These are phyloP conservation scores for Bipolaris gigantea DNA, from an alignment of 2,329 filamentous ascomycete species.

Conservation along the genomic window DNA sequence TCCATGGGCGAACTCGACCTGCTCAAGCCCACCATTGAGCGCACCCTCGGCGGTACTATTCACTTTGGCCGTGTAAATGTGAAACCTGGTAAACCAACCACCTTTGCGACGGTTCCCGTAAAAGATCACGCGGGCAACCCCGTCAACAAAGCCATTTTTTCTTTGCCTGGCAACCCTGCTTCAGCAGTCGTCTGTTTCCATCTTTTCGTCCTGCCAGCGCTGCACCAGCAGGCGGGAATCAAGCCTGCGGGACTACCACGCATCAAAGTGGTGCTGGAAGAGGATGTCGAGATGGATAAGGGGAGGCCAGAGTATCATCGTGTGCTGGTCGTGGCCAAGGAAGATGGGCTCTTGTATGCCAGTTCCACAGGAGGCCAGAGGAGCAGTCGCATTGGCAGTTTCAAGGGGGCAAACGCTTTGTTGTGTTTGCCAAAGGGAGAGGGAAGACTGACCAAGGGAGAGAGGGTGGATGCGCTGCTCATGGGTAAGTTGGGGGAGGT, in stretches of 20 bases:
- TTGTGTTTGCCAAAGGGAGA: constrained; percentile 71
- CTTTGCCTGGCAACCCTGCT: constrained; percentile 90
- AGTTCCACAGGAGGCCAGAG: constrained; percentile 86
- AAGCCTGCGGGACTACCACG: constrained; percentile 68
- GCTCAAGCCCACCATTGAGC: constrained; percentile 93
- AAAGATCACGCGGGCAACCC: constrained; percentile 58
- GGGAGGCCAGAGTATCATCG: constrained; percentile 85
- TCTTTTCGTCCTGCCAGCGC: constrained; percentile 84
- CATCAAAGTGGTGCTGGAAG: constrained; percentile 70
- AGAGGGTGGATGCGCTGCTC: constrained; percentile 74
- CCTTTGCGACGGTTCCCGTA: constrained; percentile 83
- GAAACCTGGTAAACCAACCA: constrained; percentile 98
- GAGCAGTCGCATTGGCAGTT: constrained; percentile 85
- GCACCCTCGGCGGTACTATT: constrained; percentile 84
- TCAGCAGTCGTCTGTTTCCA: constrained; percentile 92
- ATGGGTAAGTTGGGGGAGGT: constrained; percentile 55
- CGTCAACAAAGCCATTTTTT: constrained; percentile 75
- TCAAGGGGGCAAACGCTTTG: constrained; percentile 85
- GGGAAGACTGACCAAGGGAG: constrained; percentile 67
- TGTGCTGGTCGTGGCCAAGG: constrained; percentile 66
- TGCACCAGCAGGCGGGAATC: constrained; percentile 76
- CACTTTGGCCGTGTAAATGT: constrained; percentile 95
- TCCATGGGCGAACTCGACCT: constrained; percentile 98
- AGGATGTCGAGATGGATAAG: constrained; percentile 75
- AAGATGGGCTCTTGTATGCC: constrained; percentile 70